Percentiles rank a stretch among this genome's conserved stretches.
Conservation (phyloP, 1,139 yeast genomes). For the Diutina siamensis region DNA sequence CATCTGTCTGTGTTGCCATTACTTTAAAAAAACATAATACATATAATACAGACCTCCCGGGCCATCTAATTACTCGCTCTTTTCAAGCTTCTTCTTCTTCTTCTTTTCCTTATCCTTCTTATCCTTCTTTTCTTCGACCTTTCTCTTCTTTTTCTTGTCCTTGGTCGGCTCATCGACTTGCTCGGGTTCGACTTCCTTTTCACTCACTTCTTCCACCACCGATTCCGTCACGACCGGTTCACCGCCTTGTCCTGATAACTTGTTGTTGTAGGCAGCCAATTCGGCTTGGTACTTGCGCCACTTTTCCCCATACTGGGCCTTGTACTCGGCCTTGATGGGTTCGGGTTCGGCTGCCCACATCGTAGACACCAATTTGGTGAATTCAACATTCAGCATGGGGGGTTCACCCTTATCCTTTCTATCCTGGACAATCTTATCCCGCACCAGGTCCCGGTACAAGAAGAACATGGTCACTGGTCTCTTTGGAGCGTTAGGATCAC, state of each 20-base stretch:
- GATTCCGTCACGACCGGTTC: background rate
- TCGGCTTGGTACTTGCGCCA: constrained; percentile 1
- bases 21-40: too few relatives aligned
- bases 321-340: background rate
- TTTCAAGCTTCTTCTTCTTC: constrained; percentile 3
- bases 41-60: background rate
- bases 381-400: background rate
- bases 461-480: constrained; percentile 5
- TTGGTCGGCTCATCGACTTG: background rate
- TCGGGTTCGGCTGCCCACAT: background rate
- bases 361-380: background rate
- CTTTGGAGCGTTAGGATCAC: constrained; percentile 5
- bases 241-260: background rate
- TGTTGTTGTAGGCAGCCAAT: background rate
- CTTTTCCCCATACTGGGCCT: background rate
- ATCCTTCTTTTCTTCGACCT: background rate
- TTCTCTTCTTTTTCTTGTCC: constrained; percentile 1
- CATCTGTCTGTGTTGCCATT: too few relatives aligned
- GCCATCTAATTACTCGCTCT: background rate
- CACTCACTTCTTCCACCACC: background rate
- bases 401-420: background rate
- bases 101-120: background rate
- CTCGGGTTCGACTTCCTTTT: background rate
- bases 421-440: background rate
- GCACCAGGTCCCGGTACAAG: background rate